Conservation (phyloP, 1,139 yeast genomes). For the Pichia sp. region DNA sequence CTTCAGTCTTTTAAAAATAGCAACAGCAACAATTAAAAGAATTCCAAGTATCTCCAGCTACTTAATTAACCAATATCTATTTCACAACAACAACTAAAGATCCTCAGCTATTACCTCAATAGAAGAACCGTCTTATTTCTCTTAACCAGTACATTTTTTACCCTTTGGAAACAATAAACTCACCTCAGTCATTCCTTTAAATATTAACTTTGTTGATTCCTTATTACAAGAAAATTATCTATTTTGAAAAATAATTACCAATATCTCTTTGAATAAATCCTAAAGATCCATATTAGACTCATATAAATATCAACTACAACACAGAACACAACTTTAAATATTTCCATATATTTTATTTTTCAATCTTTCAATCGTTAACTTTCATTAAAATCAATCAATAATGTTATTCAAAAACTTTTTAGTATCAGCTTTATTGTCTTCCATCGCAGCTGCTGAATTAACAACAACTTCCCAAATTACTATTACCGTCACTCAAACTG, state of each 20-base stretch:
- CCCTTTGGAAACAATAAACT: conserved; percentile 16
- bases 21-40: too few species aligned
- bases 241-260: not conserved
- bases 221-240: not conserved
- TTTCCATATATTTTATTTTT: too few species aligned
- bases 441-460: conserved; percentile 36
- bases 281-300: too few species aligned
- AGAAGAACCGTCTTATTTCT: too few species aligned
- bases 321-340: too few species aligned
- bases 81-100: too few species aligned
- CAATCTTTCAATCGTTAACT: conserved; percentile 7
- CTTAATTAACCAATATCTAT: too few species aligned
- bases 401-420: conserved; percentile 30
- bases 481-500: conserved; percentile 30
- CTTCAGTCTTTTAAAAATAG: too few species aligned
- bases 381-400: conserved; percentile 6
- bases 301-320: too few species aligned
- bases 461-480: conserved; percentile 44
- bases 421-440: conserved; percentile 26
- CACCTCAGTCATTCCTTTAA: conserved; percentile 32
- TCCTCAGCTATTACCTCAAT: too few species aligned
- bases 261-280: not conserved
- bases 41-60: too few species aligned
- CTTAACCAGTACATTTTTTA: too few species aligned
- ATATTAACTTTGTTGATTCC: conserved; percentile 13